Conservation (phyloP, 768 basidiomycete genomes). For the Lactifluus echinatus region DNA sequence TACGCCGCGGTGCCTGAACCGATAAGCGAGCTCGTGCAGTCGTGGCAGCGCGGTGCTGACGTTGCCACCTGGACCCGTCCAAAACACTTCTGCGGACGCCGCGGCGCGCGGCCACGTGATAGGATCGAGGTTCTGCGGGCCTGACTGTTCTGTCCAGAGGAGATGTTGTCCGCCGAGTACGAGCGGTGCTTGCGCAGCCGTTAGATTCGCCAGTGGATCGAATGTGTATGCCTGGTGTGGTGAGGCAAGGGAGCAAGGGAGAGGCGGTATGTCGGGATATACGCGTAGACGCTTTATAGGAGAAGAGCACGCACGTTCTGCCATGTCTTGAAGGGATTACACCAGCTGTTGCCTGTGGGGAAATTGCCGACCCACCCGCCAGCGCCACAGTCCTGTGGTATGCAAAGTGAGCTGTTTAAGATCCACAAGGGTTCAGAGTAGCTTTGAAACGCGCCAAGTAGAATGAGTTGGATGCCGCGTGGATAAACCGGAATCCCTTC, state of each 20-base stretch:
- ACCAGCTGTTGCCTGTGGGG: constrained; percentile 50
- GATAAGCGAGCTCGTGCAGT: constrained; percentile 40
- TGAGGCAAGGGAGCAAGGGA: too few relatives aligned
- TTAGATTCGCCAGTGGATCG: constrained; percentile 55
- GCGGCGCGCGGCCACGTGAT: constrained; percentile 69
- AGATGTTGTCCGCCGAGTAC: constrained; percentile 67
- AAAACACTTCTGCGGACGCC: constrained; percentile 67
- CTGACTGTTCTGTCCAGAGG: constrained; percentile 69
- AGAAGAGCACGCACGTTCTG: constrained; percentile 41
- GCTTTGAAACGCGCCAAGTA: constrained; percentile 42
- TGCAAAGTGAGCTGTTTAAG: neutral
- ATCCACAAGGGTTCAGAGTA: neutral
- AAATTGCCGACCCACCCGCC: constrained; percentile 60
- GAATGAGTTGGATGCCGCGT: constrained; percentile 67
- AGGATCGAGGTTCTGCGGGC: constrained; percentile 57
- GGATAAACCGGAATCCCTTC: constrained; percentile 54
- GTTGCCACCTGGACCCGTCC: constrained; percentile 43
- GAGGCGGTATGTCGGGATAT: too few relatives aligned
- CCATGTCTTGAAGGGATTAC: constrained; percentile 77
- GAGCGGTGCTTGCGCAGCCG: constrained; percentile 37
- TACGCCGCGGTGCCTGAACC: constrained; percentile 30
- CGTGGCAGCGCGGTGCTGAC: constrained; percentile 45
- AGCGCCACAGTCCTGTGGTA: constrained; percentile 51
- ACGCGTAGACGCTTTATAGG: neutral
- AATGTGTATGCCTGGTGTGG: constrained; percentile 51